These are phyloP conservation scores for Caryopteris hybrid DNA, from an alignment of 305 asterid genomes.

Conservation along the genomic window DNA sequence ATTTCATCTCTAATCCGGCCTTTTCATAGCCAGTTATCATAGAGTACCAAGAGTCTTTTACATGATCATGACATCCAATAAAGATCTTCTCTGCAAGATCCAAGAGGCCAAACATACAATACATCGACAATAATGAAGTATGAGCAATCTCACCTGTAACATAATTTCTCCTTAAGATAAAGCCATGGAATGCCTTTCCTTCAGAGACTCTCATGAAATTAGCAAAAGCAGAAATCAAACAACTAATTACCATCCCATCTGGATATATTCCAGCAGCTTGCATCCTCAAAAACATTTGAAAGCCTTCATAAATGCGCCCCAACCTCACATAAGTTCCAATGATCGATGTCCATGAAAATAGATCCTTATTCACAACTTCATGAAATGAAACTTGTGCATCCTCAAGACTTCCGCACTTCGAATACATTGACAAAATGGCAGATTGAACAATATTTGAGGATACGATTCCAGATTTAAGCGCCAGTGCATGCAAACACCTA, in stretches of 20 bases:
- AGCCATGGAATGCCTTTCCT: constrained; percentile 70
- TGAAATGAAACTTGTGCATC: constrained; percentile 48
- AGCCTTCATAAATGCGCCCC: constrained; percentile 38
- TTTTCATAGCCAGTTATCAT: constrained; percentile 53
- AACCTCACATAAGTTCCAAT: constrained; percentile 42
- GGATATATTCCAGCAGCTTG: constrained; percentile 43
- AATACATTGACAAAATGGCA: constrained; percentile 63
- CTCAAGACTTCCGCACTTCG: constrained; percentile 51
- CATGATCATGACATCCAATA: constrained; percentile 25
- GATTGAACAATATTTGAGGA: constrained; percentile 39
- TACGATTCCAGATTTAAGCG: constrained; percentile 46
- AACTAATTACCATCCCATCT: constrained; percentile 60
- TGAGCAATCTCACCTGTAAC: constrained; percentile 31
- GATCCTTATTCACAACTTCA: constrained; percentile 54
- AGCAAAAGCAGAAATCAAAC: constrained; percentile 49
- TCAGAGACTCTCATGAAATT: constrained; percentile 31
- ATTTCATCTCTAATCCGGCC: constrained; percentile 44
- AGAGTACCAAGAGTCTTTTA: constrained; percentile 54
- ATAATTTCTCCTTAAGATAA: constrained; percentile 49
- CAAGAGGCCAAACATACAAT: constrained; percentile 53
- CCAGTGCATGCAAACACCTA: constrained; percentile 64
- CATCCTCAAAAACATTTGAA: constrained; percentile 45
- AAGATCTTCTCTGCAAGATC: constrained; percentile 45
- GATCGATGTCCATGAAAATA: constrained; percentile 60
- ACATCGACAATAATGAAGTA: constrained; percentile 58